These are phyloP conservation scores for Combretum micranthum DNA, from an alignment of 345 rosid species.

Conservation along the genomic window DNA sequence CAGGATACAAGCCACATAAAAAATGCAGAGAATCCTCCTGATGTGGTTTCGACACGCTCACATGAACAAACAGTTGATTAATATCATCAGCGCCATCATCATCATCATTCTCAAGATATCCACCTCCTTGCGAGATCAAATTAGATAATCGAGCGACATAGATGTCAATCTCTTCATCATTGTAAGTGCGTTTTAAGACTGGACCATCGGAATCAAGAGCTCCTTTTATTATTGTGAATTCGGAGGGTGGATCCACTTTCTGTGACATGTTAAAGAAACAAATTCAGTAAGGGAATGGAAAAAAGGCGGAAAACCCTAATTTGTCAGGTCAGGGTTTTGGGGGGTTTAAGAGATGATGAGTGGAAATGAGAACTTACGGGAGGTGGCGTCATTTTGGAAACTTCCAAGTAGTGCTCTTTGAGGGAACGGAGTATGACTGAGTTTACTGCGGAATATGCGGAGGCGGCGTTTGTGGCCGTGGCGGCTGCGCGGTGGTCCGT, in stretches of 20 bases:
- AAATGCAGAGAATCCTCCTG: constrained; percentile 60
- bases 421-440: constrained; percentile 82
- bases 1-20: constrained; percentile 88
- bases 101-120: constrained; percentile 22
- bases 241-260: constrained; percentile 81
- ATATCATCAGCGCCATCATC: constrained; percentile 65
- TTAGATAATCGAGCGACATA: constrained; percentile 60
- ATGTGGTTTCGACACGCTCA: constrained; percentile 71
- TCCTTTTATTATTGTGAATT: constrained; percentile 58
- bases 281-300: constrained; percentile 2
- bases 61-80: constrained; percentile 78
- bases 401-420: constrained; percentile 84
- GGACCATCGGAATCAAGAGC: constrained; percentile 66
- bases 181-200: constrained; percentile 52
- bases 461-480: constrained; percentile 12
- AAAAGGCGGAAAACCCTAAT: neutral
- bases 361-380: constrained; percentile 41
- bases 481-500: constrained; percentile 18
- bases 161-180: constrained; percentile 63
- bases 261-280: constrained; percentile 21
- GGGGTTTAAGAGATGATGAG: neutral
- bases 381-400: constrained; percentile 86
- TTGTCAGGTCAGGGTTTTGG: neutral
- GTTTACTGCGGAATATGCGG: constrained; percentile 48
- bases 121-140: constrained; percentile 29